A percentile compares a stretch with the other conserved stretches of the same genome.
Conservation (phyloP, 208 protist genomes). For the Trypanosoma melophagium region DNA sequence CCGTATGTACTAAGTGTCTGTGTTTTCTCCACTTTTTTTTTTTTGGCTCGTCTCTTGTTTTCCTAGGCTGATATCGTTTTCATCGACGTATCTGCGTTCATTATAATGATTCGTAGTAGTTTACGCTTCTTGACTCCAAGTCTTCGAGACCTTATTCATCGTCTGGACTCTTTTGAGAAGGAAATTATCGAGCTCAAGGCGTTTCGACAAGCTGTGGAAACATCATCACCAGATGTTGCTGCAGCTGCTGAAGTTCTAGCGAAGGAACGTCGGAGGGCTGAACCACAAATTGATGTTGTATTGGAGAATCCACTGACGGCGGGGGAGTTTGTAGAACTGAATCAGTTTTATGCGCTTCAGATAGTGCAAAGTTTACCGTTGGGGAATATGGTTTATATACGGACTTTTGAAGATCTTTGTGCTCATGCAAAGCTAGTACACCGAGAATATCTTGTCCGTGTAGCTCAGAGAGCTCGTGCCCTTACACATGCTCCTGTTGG, state of each 20-base stretch:
- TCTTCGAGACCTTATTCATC: slow-evolving; percentile 37
- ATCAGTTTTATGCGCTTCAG: slow-evolving; percentile 73
- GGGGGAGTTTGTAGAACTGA: slow-evolving; percentile 70
- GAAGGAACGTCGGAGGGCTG: slow-evolving; percentile 32
- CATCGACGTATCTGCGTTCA: too few relatives aligned
- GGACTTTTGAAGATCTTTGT: slow-evolving; percentile 44
- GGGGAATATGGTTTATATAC: slow-evolving; percentile 59
- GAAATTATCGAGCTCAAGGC: slow-evolving; percentile 74
- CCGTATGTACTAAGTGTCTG: too few relatives aligned
- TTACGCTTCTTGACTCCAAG: slow-evolving; percentile 8
- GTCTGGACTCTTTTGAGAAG: slow-evolving; percentile 73
- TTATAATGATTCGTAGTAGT: slow-evolving; percentile 22
- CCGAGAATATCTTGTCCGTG: slow-evolving; percentile 61
- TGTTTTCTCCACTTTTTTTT: slow-evolving; percentile 3
- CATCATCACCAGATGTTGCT: slow-evolving; percentile 52
- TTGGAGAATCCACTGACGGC: slow-evolving; percentile 51
- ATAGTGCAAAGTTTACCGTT: slow-evolving; percentile 34
- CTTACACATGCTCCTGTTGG: slow-evolving; percentile 62
- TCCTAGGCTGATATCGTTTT: not conserved
- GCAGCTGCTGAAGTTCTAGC: slow-evolving; percentile 39
- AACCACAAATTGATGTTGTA: slow-evolving; percentile 27
- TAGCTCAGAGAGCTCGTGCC: slow-evolving; percentile 40
- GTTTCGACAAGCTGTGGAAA: slow-evolving; percentile 64
- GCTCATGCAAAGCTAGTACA: slow-evolving; percentile 45
- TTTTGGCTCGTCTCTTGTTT: not conserved